Evolutionary conservation across 371 early-diverging fungal species (phyloP), one percentile per base, ranked within the genome.

Genomic region (Mortierella sp.): DNA sequence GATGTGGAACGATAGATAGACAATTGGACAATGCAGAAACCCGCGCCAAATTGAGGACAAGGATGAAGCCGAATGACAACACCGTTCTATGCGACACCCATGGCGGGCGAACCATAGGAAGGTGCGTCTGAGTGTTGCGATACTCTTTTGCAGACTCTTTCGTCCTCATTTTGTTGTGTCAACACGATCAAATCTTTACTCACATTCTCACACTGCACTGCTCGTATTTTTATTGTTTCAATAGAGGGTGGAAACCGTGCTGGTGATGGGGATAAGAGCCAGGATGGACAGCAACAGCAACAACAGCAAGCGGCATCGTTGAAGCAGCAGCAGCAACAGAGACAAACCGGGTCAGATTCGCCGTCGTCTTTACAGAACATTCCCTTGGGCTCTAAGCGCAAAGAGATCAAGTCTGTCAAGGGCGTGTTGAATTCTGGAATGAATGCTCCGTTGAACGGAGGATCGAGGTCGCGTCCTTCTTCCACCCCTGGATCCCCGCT

Each of bases 371-470:
- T 77, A 13, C 82, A 81, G 40, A 74, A 74, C 44, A 68, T 81
- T 52, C 82, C 82, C n/a, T 48, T 77, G 41, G 82, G 82, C 6
- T 81, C 82, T 13, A 77, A 74, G 69, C 74, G 82, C 43, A 81
- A 81, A 69, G 82, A 81, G 24, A 81, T 81, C 52, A 81, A 81
- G 63, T 81, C 82, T 26, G 82, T 81, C 69, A 81, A 81, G 50
- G 82, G 82, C 7, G 77, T 81, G 7, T 48, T 81, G 71, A 81
- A 81, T 48, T 77, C 77, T 64, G 82, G 82, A 26, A 77, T 77
- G 74, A 81, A 81, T 67, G 77, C 82, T 0, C 82, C 82, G 26
- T 22, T 81, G 52, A 77, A 72, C 22, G 77, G 81, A 24, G 34
- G 70, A 44, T 71, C 77, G 11, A 66, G 71, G 55, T 81, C 82